Base-by-base conservation (phyloP, 441 rosid genomes). In the Adansonia grandidieri region DNA sequence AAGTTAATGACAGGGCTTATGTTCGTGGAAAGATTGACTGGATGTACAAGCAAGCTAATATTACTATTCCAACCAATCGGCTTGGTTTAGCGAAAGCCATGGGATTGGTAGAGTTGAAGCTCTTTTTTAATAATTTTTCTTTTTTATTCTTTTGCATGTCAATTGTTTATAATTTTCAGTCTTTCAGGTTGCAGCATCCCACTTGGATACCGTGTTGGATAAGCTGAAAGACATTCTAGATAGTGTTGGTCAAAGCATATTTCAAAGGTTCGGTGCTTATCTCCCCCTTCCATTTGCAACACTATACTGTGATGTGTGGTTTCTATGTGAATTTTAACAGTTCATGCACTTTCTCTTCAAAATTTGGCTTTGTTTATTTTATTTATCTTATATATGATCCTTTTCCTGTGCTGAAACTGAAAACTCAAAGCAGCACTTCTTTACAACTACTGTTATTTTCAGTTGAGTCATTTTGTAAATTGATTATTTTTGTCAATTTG, bases 11-110 rank as follows among this genome's bases (percentile, higher is more conserved):
- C 82, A 87, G 94, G 84, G 86, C 85, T 78, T 97, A 91, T 88
- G 99, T 97, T 78, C 89, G 84, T 78, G 90, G 86, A 20, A 97
- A 90, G 90, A 97, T 97, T 83, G 95, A 91, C 80, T 93, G 89
- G 97, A 97, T 97, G 93, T 93, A 97, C 85, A 83, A 85, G 79
- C 98, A 97, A 77, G 93, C 98, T 73, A 90, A 93, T 78, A 97
- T 95, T 62, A 74, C 96, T 73, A 91, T 91, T 89, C 98, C 98
- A 37, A 78, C 89, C 80, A 97, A 97, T 78, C 92, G 98, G 84
- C 98, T 94, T 86, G 99, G 98, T 88, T 85, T 97, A 84, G 99
- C 99, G 75, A 93, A 97, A 87, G 99, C 97, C 78, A 97, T 97
- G 91, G 99, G 99, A 82, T 84, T 97, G 99, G 99, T 97, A 94